phyloP scores from a whole-genome alignment of 192 early-diverging fungal species.

The Mortierella alpina region DNA sequence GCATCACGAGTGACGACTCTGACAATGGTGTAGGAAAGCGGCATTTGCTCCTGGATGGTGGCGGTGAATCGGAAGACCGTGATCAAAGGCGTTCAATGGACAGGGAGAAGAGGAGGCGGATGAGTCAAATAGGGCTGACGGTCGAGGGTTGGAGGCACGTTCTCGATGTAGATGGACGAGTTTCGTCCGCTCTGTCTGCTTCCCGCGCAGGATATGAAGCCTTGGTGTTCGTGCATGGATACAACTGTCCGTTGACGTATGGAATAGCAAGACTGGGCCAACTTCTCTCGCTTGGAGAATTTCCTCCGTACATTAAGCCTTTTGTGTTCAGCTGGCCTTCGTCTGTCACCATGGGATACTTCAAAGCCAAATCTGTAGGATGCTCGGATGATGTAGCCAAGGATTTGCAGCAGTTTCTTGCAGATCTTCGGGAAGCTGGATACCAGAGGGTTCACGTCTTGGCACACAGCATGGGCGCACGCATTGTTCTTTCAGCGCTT shows the following conservation, averaged over 20 bases:
- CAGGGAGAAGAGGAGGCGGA: slow-evolving; percentile 11
- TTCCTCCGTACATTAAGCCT: slow-evolving; percentile 55
- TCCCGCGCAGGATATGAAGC: slow-evolving; percentile 49
- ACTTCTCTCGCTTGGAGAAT: slow-evolving; percentile 48
- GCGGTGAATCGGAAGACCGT: neutral
- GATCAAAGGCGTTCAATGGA: slow-evolving; percentile 2
- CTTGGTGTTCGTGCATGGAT: slow-evolving; percentile 53
- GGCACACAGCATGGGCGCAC: slow-evolving; percentile 55
- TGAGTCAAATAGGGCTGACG: slow-evolving; percentile 27
- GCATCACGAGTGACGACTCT: slow-evolving; percentile 10
- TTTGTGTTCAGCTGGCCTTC: slow-evolving; percentile 55
- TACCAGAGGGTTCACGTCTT: slow-evolving; percentile 50
- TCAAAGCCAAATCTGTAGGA: slow-evolving; percentile 32
- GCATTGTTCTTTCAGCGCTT: slow-evolving; percentile 38
- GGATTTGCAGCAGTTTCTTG: slow-evolving; percentile 51
- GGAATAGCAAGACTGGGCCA: slow-evolving; percentile 52
- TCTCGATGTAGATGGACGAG: slow-evolving; percentile 14
- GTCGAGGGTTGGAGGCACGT: slow-evolving; percentile 43
- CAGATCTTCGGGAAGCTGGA: slow-evolving; percentile 42
- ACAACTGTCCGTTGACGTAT: slow-evolving; percentile 52
- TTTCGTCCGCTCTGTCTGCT: slow-evolving; percentile 10
- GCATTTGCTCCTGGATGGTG: slow-evolving; percentile 1
- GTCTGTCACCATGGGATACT: slow-evolving; percentile 53
- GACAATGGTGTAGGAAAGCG: slow-evolving; percentile 5
- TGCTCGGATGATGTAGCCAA: slow-evolving; percentile 41